phyloP scores from a whole-genome alignment of 805 yeast genomes.

The Sugiyamaella valdiviana region DNA sequence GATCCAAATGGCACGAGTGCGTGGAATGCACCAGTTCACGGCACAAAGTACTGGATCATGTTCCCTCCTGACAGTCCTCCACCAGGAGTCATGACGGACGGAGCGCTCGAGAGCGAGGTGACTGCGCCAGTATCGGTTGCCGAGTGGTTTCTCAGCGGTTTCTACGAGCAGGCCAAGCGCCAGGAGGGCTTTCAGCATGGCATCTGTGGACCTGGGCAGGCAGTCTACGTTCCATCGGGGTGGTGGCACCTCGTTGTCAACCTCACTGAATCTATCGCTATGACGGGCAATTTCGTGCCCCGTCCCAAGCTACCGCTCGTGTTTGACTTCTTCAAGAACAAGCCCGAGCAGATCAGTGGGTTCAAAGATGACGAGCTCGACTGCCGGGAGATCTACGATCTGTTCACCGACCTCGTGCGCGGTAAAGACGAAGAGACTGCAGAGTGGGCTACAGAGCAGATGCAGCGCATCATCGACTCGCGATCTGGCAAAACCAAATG shows the following conservation, averaged over 20 bases:
- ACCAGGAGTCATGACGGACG: conserved; percentile 78
- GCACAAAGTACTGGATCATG: conserved; percentile 83
- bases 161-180: conserved; percentile 47
- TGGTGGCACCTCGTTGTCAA: conserved; percentile 98
- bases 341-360: conserved; percentile 70
- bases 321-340: conserved; percentile 59
- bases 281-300: conserved; percentile 88
- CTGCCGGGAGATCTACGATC: conserved; percentile 13
- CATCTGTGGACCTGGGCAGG: conserved; percentile 73
- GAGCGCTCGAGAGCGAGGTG: conserved; percentile 69
- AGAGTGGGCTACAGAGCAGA: conserved; percentile 31
- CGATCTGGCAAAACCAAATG: conserved; percentile 34
- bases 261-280: conserved; percentile 57
- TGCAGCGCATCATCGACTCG: conserved; percentile 33
- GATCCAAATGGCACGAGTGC: conserved; percentile 90
- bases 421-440: conserved; percentile 36
- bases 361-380: conserved; percentile 36
- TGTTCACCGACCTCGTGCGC: conserved; percentile 48
- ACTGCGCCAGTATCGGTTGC: conserved; percentile 89
- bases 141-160: conserved; percentile 84
- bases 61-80: conserved; percentile 78
- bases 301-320: conserved; percentile 52
- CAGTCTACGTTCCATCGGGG: conserved; percentile 86
- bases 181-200: conserved; percentile 51
- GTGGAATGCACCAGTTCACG: conserved; percentile 76